Conservation (phyloP, 2,329 filamentous ascomycete species). For the Camptophora hylomeconis region DNA sequence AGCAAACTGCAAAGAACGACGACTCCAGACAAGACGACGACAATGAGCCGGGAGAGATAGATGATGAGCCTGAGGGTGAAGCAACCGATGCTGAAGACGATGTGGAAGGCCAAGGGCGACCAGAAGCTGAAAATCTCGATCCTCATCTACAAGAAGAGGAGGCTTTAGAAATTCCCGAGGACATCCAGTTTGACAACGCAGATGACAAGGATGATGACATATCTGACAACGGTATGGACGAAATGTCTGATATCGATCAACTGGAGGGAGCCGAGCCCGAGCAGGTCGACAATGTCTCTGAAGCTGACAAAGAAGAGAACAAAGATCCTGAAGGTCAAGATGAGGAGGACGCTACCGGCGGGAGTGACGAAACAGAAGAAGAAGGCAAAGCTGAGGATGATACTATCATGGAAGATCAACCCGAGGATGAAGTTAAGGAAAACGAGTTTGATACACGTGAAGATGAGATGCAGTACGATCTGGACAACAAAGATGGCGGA, state of each 20-base stretch:
- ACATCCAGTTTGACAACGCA: conserved; percentile 68
- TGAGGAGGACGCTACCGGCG: conserved; percentile 20
- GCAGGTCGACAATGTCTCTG: conserved; percentile 29
- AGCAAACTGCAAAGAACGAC: conserved; percentile 50
- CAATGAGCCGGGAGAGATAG: conserved; percentile 46
- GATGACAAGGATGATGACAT: conserved; percentile 39
- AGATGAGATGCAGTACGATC: conserved; percentile 30
- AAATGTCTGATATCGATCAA: conserved; percentile 40
- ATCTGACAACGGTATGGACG: conserved; percentile 43
- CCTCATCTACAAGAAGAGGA: conserved; percentile 73
- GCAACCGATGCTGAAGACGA: conserved; percentile 30
- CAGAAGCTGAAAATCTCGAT: conserved; percentile 54
- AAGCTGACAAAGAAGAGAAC: conserved; percentile 22
- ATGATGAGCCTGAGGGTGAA: conserved; percentile 36
- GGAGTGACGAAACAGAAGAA: conserved; percentile 22
- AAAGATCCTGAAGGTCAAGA: conserved; percentile 19
- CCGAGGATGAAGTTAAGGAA: conserved; percentile 29
- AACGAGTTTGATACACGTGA: conserved; percentile 9
- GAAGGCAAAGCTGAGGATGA: conserved; percentile 27
- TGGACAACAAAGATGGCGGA: conserved; percentile 33
- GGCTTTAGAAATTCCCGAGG: conserved; percentile 70
- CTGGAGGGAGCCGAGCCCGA: conserved; percentile 35
- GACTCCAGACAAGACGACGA: conserved; percentile 32
- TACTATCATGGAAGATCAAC: conserved; percentile 14
- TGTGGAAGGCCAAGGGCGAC: conserved; percentile 47